A percentile compares a stretch with the other conserved stretches of the same genome.
phyloP scores from a whole-genome alignment of 371 early-diverging fungal genomes.

The Mortierella sp. region DNA sequence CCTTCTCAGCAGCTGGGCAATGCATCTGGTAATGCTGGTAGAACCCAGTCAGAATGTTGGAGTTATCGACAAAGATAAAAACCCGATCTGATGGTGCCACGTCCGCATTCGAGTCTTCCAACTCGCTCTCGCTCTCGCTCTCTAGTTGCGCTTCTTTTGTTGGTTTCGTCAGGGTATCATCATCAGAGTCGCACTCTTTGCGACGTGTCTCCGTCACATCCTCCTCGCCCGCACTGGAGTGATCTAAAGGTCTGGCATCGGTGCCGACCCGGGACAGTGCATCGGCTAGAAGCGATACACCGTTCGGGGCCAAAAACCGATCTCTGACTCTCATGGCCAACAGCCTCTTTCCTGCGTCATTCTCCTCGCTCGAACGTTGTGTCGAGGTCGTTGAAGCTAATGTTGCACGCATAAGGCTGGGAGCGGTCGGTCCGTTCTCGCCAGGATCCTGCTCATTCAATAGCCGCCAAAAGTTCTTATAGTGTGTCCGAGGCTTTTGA shows the following conservation, averaged over 20 bases:
- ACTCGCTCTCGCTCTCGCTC: too few species aligned
- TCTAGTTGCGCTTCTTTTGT: too few species aligned
- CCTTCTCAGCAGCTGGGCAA: neutral
- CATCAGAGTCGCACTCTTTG: too few species aligned
- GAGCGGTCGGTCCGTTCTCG: neutral
- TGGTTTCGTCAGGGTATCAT: too few species aligned
- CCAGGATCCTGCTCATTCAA: neutral
- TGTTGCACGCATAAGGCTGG: neutral
- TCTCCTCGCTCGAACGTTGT: slow-evolving; percentile 24
- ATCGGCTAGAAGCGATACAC: slow-evolving; percentile 5
- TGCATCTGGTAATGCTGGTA: slow-evolving; percentile 33
- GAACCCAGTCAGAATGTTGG: slow-evolving; percentile 56
- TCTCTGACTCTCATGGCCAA: slow-evolving; percentile 32
- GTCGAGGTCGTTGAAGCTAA: slow-evolving; percentile 27
- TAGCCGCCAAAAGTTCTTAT: slow-evolving; percentile 23
- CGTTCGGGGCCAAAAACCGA: slow-evolving; percentile 10
- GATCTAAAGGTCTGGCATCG: too few species aligned
- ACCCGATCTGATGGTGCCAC: slow-evolving; percentile 12
- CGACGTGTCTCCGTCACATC: too few species aligned
- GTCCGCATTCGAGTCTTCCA: too few species aligned
- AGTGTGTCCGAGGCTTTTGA: slow-evolving; percentile 6
- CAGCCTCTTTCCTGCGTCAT: slow-evolving; percentile 1
- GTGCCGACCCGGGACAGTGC: slow-evolving; percentile 10
- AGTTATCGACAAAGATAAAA: slow-evolving; percentile 59
- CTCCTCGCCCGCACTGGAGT: too few species aligned